Percentiles rank a stretch among this genome's conserved stretches.
Evolutionary conservation across 1,139 yeast genomes (phyloP).

Genomic region (Candida glucosophila): DNA sequence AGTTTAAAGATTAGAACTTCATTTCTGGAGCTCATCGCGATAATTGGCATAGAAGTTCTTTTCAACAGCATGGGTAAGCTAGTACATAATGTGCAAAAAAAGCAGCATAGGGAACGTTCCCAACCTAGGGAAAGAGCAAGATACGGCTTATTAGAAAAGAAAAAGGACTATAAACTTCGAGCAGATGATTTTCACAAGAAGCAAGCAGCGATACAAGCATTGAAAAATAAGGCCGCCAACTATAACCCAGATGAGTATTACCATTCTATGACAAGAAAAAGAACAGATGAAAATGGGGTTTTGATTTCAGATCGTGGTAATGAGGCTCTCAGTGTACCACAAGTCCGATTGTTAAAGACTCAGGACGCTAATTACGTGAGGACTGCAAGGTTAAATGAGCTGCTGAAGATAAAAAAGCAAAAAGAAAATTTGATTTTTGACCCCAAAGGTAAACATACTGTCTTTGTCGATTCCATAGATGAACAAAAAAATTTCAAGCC

Average conservation of each 20-base stretch:
- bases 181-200: slow-evolving; percentile 86
- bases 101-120: slow-evolving; percentile 90
- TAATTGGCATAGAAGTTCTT: no score
- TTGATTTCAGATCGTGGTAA: slow-evolving; percentile 59
- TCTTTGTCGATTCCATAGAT: slow-evolving; percentile 63
- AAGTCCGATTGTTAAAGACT: slow-evolving; percentile 73
- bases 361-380: slow-evolving; percentile 85
- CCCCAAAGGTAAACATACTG: slow-evolving; percentile 68
- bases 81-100: slow-evolving; percentile 87
- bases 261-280: slow-evolving; percentile 75
- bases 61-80: slow-evolving; percentile 66
- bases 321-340: slow-evolving; percentile 58
- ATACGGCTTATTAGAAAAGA: slow-evolving; percentile 85
- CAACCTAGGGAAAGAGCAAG: slow-evolving; percentile 68
- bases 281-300: slow-evolving; percentile 63
- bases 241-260: slow-evolving; percentile 96
- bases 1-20: no score
- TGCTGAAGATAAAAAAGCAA: slow-evolving; percentile 54
- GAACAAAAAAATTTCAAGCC: slow-evolving; percentile 55
- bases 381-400: slow-evolving; percentile 65
- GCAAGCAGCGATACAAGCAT: slow-evolving; percentile 72
- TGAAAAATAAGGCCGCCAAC: slow-evolving; percentile 61
- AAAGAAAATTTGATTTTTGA: slow-evolving; percentile 46
- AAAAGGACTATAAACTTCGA: slow-evolving; percentile 85
- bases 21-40: no score